Base-by-base conservation (phyloP, 148 eudicot genomes). In the Silene conica region DNA sequence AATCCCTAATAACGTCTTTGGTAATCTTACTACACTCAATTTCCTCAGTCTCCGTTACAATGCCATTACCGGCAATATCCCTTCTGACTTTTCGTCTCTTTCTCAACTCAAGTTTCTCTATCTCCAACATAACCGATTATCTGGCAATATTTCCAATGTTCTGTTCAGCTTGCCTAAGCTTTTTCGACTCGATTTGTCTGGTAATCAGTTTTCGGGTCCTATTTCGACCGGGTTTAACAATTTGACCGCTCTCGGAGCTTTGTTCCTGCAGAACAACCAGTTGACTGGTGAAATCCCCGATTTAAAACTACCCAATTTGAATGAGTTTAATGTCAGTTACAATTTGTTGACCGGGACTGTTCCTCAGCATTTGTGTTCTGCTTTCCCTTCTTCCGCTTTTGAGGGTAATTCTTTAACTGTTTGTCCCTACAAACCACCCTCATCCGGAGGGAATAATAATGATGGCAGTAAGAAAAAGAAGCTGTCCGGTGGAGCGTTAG, bases 41-140 rank as follows among this genome's bases (percentile, higher is more conserved):
- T 87, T 87, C 8, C 82, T 93, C 65, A 83, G 88, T 69, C 92
- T 93, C 58, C 90, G 96, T 1, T 87, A 43, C 78, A 93, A 93
- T 72, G 78, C 87, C 5, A 82, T 93, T 8, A 78, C 89, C 60
- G 94, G 92, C 1, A 71, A 79, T 0, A 66, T 89, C 11, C 98
- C 98, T 0, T 5, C 73, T 0, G 93, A 89, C 57, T 54, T 93
- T 18, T 59, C 85, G 7, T 31, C 82, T 0, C 62, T 84, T 10
- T 66, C 80, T 11, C 20, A 66, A 61, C 90, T 93, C 45, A 83
- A 83, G 22, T 80, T 74, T 50, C 80, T 93, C 0, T 93, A 87
- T 69, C 68, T 93, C 2, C 96, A 93, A 66, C 73, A 77, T 0
- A 93, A 93, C 55, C 70, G 25, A 5, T 76, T 93, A 31, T 78